Evolutionary conservation across 176 grass and related monocot species (phyloP).

Genomic region (Luzula sylvatica): DNA sequence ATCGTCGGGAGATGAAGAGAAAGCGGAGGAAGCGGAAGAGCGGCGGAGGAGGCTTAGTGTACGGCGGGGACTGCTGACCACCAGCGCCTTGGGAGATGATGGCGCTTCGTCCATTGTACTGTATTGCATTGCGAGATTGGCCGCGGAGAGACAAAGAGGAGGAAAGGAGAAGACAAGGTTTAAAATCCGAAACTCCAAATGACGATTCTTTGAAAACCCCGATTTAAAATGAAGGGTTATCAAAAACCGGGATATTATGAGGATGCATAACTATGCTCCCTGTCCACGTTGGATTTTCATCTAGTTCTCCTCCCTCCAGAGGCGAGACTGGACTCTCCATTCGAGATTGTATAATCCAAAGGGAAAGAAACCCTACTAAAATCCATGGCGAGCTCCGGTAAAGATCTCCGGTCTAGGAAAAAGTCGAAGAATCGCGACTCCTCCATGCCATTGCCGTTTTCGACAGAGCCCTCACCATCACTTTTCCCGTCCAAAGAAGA

Average conservation of each 20-base stretch:
- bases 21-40: background rate
- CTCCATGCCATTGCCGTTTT: background rate
- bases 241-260: too few species aligned
- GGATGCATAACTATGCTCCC: too few species aligned
- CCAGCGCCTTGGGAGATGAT: conserved; percentile 33
- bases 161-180: too few species aligned
- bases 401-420: conserved; percentile 20
- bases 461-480: conserved; percentile 39
- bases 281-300: too few species aligned
- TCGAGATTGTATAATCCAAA: too few species aligned
- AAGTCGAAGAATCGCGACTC: background rate
- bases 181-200: too few species aligned
- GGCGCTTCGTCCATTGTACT: conserved; percentile 25
- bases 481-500: conserved; percentile 56
- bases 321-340: too few species aligned
- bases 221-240: too few species aligned
- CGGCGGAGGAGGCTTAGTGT: conserved; percentile 58
- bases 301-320: too few species aligned
- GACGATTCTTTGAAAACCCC: too few species aligned
- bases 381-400: conserved; percentile 7
- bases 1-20: background rate
- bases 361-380: background rate
- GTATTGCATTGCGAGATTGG: too few species aligned
- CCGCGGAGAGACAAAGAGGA: too few species aligned
- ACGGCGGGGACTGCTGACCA: conserved; percentile 59